Conservation (phyloP, 2,329 filamentous ascomycete species). For the Fusarium sp. region DNA sequence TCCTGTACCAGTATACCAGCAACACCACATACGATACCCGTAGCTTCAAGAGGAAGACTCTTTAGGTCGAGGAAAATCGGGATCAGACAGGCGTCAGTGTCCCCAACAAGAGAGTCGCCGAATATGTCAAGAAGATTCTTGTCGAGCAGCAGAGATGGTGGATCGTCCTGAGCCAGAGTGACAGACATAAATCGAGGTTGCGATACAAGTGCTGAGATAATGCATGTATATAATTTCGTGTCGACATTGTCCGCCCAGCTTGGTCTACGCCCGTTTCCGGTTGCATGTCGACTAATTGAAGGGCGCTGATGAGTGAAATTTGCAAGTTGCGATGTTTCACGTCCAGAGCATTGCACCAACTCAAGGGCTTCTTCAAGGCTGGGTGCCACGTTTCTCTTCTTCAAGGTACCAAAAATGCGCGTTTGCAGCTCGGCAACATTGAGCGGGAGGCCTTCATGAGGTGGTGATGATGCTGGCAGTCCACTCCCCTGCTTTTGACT, state of each 20-base stretch:
- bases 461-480: constrained; percentile 60
- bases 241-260: constrained; percentile 72
- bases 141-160: constrained; percentile 79
- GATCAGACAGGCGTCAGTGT: constrained; percentile 77
- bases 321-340: constrained; percentile 58
- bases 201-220: constrained; percentile 70
- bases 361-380: constrained; percentile 75
- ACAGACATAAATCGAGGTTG: constrained; percentile 79
- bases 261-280: constrained; percentile 51
- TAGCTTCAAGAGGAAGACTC: constrained; percentile 85
- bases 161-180: constrained; percentile 78
- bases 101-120: constrained; percentile 80
- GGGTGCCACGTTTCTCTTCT: constrained; percentile 79
- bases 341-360: constrained; percentile 85
- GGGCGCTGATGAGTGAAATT: constrained; percentile 53
- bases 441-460: constrained; percentile 80
- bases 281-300: constrained; percentile 53
- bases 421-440: constrained; percentile 82
- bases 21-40: constrained; percentile 94
- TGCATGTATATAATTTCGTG: constrained; percentile 70
- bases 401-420: constrained; percentile 87
- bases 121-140: constrained; percentile 73
- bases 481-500: constrained; percentile 48
- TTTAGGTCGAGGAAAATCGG: constrained; percentile 91
- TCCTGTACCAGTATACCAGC: constrained; percentile 84